Evolutionary conservation across 441 rosid species (phyloP).

Genomic region (Jatropha podagrica): DNA sequence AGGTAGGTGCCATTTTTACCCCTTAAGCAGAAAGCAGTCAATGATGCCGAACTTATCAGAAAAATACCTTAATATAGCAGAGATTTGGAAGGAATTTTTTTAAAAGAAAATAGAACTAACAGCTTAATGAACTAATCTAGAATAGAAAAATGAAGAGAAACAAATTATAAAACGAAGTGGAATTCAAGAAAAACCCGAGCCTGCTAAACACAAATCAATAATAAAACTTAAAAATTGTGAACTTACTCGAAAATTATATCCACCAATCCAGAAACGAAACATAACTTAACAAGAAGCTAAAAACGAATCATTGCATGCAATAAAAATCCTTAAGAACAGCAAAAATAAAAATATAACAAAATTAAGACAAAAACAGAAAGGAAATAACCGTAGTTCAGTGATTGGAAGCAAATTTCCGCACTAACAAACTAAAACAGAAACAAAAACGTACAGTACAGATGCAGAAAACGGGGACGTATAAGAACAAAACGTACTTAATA

Average conservation of each 20-base stretch:
- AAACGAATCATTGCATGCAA: constrained; percentile 30
- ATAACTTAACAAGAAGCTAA: constrained; percentile 8
- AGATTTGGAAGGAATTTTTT: no score
- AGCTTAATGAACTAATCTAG: neutral
- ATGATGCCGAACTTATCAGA: neutral
- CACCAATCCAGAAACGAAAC: constrained; percentile 2
- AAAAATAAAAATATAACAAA: neutral
- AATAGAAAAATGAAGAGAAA: neutral
- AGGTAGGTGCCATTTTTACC: neutral
- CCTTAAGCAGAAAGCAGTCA: constrained; percentile 9
- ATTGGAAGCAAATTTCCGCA: neutral
- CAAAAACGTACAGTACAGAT: neutral
- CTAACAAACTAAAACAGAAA: neutral
- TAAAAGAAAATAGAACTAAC: no score
- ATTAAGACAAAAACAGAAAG: neutral
- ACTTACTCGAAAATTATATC: neutral
- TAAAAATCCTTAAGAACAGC: neutral
- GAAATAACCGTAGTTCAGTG: neutral
- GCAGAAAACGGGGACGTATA: constrained; percentile 9
- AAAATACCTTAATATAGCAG: neutral
- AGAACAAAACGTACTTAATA: neutral
- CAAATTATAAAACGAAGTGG: neutral
- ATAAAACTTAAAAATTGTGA: neutral
- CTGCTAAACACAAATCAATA: neutral
- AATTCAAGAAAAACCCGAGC: constrained; percentile 5